Base-by-base conservation (phyloP, 345 rosid genomes). In the Rhizophora mangle region DNA sequence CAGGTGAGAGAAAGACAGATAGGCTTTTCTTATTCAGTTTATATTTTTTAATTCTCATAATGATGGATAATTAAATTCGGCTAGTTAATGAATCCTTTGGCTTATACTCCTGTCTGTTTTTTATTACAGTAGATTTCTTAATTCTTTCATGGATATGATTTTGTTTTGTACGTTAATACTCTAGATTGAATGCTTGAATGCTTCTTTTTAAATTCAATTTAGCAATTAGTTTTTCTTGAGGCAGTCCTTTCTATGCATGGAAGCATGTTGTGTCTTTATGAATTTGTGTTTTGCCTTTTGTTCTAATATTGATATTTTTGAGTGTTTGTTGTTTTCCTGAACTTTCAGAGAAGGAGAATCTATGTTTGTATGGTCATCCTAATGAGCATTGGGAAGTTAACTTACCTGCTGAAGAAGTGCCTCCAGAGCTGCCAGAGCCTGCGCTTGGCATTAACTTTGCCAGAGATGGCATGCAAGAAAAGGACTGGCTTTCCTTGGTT, bases 401-500 rank as follows among this genome's bases (percentile, higher is more conserved):
- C 81, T 84, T 89, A 71, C 97, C 97, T 57, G 93, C 89, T 79
- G 95, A 89, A 76, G 96, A 91, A 79, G 93, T 91, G 52, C 97
- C 96, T 62, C 93, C 97, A 0, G 97, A 91, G 87, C 86, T 91
- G 46, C 97, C 97, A 3, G 97, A 91, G 75, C 97, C 97, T 70
- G 93, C 90, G 15, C 81, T 91, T 36, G 97, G 97, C 66, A 91
- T 91, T 70, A 91, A 91, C 82, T 87, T 91, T 71, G 90, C 96
- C 6, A 82, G 96, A 78, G 96, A 91, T 72, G 97, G 93, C 31
- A 87, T 89, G 92, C 83, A 72, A 73, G 89, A 82, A 75, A 89
- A 85, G 78, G 96, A 89, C 62, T 91, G 97, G 97, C 67, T 91
- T 65, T 82, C 96, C 67, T 82, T 89, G 57, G 91, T 91, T 71